These are phyloP conservation scores for Coemansia sp. DNA, from an alignment of 192 early-diverging fungal species.

Conservation along the genomic window DNA sequence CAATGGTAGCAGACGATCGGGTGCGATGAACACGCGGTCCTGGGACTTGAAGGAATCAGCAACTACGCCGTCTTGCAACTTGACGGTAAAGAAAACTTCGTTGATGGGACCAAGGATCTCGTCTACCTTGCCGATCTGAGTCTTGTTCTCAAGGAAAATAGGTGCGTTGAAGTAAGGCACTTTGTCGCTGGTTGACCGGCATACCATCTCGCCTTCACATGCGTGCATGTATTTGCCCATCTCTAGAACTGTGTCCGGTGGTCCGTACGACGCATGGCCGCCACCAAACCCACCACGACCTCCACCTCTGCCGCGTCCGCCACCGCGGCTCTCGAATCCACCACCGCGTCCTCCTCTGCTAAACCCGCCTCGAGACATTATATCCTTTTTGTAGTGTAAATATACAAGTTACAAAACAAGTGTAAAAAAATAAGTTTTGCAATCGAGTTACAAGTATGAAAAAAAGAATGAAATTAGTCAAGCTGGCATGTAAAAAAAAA, in stretches of 20 bases:
- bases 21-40: slow-evolving; percentile 92
- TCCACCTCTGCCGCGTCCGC: slow-evolving; percentile 47
- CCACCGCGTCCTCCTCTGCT: slow-evolving; percentile 41
- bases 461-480: not conserved
- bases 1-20: slow-evolving; percentile 92
- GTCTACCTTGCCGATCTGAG: slow-evolving; percentile 98
- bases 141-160: slow-evolving; percentile 98
- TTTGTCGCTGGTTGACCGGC: slow-evolving; percentile 83
- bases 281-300: slow-evolving; percentile 44
- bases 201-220: slow-evolving; percentile 98
- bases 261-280: slow-evolving; percentile 61
- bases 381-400: slow-evolving; percentile 10
- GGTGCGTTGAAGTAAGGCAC: slow-evolving; percentile 99
- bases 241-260: slow-evolving; percentile 76
- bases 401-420: slow-evolving; percentile 9
- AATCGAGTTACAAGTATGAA: not conserved
- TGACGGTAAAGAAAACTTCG: slow-evolving; percentile 98
- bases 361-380: slow-evolving; percentile 50
- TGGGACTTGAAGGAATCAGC: slow-evolving; percentile 88
- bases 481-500: slow-evolving; percentile 6
- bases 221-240: slow-evolving; percentile 92
- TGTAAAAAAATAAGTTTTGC: not conserved
- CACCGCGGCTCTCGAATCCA: slow-evolving; percentile 29
- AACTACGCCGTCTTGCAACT: slow-evolving; percentile 90
- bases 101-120: slow-evolving; percentile 98